Base-by-base conservation (phyloP, 352 stramenopile species). In the Globisporangium middletonii region DNA sequence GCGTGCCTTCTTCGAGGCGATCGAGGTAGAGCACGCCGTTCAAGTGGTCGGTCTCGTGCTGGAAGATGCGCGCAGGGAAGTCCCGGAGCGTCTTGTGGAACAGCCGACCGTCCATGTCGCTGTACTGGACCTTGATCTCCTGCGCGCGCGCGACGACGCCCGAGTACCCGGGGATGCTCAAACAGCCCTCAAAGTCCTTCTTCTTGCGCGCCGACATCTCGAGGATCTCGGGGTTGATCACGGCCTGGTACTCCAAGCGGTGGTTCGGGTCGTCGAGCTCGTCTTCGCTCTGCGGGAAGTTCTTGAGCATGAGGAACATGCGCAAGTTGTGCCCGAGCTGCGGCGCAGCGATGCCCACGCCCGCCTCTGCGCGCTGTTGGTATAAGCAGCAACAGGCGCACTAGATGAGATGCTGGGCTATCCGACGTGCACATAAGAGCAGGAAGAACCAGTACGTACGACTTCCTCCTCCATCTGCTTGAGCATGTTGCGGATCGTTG, bases 111-210 rank as follows among this genome's bases (percentile, higher is more conserved):
- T 88, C 52, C 18, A 52, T 47, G 50, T 89, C 72, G 42, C 72
- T 65, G 56, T 78, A 94, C 62, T 81, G 64, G 50, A 94, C 84
- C 19, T 74, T 63, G 58, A 94, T 86, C 54, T 88, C 67, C 13
- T 74, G 53, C 3, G 79, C 64, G 6, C 84, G 82, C 51, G 69
- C 61, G 16, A 94, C 77, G 35, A 94, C 77, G 50, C 77, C 84
- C 47, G 87, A 77, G 63, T 94, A 94, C 16, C 81, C 82, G 16
- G 84, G 84, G 27, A 94, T 75, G 63, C 84, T 94, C 59, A 94
- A 57, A 37, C 84, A 94, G 33, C 84, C 84, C 73, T 94, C 84
- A 71, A 92, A 94, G 63, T 94, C 84, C 57, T 85, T 86, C 41
- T 68, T 78, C 51, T 66, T 72, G 11, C 58, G 55, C 16, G 73